These are phyloP conservation scores for Xylariaceae sp. DNA, from an alignment of 2,329 filamentous ascomycete species.

Conservation along the genomic window DNA sequence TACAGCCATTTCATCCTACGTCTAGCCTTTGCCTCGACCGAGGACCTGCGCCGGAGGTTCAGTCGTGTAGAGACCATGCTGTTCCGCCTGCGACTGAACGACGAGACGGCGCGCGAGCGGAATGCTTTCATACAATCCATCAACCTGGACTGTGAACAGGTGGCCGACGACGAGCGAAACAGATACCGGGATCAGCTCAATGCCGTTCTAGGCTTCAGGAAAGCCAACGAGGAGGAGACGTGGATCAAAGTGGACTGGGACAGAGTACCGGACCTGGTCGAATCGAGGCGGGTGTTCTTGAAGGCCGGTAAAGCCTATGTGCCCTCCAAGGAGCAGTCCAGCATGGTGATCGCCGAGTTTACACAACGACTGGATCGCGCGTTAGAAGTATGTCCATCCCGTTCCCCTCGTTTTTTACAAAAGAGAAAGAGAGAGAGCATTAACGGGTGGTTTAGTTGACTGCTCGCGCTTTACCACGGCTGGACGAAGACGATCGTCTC, in stretches of 20 bases:
- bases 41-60: slow-evolving; percentile 84
- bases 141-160: slow-evolving; percentile 77
- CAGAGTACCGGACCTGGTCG: slow-evolving; percentile 82
- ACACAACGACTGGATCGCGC: slow-evolving; percentile 71
- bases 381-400: slow-evolving; percentile 58
- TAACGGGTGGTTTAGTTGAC: slow-evolving; percentile 55
- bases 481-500: slow-evolving; percentile 94
- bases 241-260: slow-evolving; percentile 99
- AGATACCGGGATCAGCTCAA: slow-evolving; percentile 57
- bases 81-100: slow-evolving; percentile 74
- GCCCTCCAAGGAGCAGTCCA: slow-evolving; percentile 76
- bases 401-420: not conserved
- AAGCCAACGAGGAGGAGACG: slow-evolving; percentile 63
- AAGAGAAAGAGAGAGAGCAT: slow-evolving; percentile 1
- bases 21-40: slow-evolving; percentile 84
- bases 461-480: slow-evolving; percentile 78
- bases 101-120: slow-evolving; percentile 69
- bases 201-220: slow-evolving; percentile 40
- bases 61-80: slow-evolving; percentile 81
- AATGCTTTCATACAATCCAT: slow-evolving; percentile 70
- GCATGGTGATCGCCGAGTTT: slow-evolving; percentile 86
- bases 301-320: slow-evolving; percentile 85
- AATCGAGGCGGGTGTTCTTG: slow-evolving; percentile 69
- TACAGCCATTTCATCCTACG: slow-evolving; percentile 97
- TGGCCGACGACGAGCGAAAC: slow-evolving; percentile 71